Evolutionary conservation across 108 stramenopile genomes (phyloP), one percentile per base, ranked within the genome.

Genomic region (Conticribra guillardii): DNA sequence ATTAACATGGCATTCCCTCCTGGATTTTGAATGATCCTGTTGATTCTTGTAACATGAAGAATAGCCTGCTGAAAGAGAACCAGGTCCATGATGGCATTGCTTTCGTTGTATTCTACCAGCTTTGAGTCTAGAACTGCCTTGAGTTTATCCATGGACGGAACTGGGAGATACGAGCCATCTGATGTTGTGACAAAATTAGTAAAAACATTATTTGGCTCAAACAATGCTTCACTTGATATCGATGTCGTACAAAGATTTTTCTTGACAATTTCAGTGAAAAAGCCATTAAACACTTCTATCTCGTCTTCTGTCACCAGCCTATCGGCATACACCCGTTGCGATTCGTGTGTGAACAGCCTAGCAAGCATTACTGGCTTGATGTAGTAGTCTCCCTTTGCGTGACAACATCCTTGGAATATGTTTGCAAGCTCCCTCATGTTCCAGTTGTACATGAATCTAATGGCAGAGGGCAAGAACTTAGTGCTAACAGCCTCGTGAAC

Each of bases 361-460:
- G 71, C 67, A 28, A 94, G 47, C 61, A 77, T 80, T 8, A 47
- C 14, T 23, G 87, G 80, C 30, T 91, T 86, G 51, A 70, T 62
- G 49, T 83, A 91, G 54, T 84, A 84, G 21, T 89, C 85, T 14
- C 80, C 37, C 37, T 73, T 84, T 47, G 87, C 79, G 31, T 78
- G 75, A 59, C 87, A 91, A 46, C 89, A 55, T 2, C 94, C 92
- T 77, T 94, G 94, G 78, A 94, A 96, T 23, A 96, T 82, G 46
- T 96, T 96, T 17, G 87, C 71, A 9, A 95, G 74, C 51, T 96
- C 96, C 45, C 96, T 90, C 90, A 96, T 90, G 80, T 94, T 95
- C 94, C 94, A 96, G 71, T 94, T 95, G 78, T 96, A 96, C 67
- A 92, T 92, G 75, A 95, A 95, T 62, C 88, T 87, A 19, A 88